Base-by-base conservation (phyloP, 306 rosid genomes). In the Rubus idaeus region DNA sequence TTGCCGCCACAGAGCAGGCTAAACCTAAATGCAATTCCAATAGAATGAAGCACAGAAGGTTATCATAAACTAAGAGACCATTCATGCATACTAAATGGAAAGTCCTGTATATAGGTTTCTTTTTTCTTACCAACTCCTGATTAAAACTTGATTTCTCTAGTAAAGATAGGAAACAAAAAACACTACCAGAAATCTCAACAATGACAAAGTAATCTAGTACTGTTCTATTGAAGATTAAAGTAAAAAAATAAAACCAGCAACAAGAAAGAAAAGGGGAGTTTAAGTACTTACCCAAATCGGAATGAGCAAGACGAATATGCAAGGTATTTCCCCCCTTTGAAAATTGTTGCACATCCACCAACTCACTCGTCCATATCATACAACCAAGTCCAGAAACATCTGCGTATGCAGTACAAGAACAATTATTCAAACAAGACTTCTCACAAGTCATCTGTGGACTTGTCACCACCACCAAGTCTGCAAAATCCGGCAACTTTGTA, bases 401-500 rank as follows among this genome's bases (percentile, higher is more conserved):
- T 3, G 97, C 85, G 83, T 83, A 91, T 0, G 97, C 97, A 71
- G 80, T 76, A 47, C 98, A 94, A 52, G 88, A 71, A 79, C 56
- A 83, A 71, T 73, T 77, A 23, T 13, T 68, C 62, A 75, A 65
- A 77, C 98, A 94, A 18, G 2, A 46, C 3, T 65, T 79, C 79
- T 75, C 4, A 78, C 98, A 94, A 16, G 47, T 63, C 3, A 52
- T 67, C 21, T 8, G 21, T 40, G 16, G 8, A 45, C 0, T 20
- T 0, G 26, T 17, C 67, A 0, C 0, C 55, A 0, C 0, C n/a
- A 66, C 58, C 51, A 75, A 46, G 74, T 70, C 80, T 1, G 90
- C 91, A 10, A 89, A 94, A 66, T 94, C 98, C 0, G 98, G 98
- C 85, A 91, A 61, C 87, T 88, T 94, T 81, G 82, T 79, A 26